These are phyloP conservation scores for Pelargonium fulgidum DNA, from an alignment of 441 rosid species.

Conservation along the genomic window DNA sequence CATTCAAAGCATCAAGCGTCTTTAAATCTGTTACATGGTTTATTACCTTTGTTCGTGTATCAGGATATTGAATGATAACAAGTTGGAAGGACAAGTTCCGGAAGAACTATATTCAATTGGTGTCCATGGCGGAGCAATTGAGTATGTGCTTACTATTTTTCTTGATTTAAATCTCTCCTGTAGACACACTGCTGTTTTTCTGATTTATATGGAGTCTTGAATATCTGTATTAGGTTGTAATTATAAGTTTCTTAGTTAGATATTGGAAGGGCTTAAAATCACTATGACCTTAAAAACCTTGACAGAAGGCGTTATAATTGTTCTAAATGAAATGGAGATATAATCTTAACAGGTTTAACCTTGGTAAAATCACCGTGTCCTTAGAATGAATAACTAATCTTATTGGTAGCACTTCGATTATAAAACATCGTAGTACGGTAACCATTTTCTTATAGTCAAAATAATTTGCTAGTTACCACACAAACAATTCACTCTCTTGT, in stretches of 20 bases:
- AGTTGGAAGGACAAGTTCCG: conserved; percentile 77
- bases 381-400: not conserved
- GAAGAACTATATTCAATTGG: conserved; percentile 78
- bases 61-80: conserved; percentile 68
- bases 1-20: not conserved
- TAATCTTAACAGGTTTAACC: not conserved
- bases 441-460: not conserved
- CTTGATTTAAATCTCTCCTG: not conserved
- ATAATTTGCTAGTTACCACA: not conserved
- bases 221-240: no score
- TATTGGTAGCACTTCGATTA: not conserved
- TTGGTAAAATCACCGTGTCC: not conserved
- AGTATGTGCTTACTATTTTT: conserved; percentile 47
- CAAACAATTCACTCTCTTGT: not conserved
- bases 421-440: not conserved
- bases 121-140: conserved; percentile 86
- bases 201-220: no score
- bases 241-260: no score
- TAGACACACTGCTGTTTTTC: not conserved
- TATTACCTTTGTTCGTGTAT: conserved; percentile 18
- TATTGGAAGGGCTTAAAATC: not conserved
- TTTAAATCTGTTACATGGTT: not conserved
- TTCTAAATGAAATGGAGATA: not conserved
- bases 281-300: not conserved
- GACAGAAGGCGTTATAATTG: not conserved